Base-by-base conservation (phyloP, 768 basidiomycete genomes). In the Lentinus brumalis region DNA sequence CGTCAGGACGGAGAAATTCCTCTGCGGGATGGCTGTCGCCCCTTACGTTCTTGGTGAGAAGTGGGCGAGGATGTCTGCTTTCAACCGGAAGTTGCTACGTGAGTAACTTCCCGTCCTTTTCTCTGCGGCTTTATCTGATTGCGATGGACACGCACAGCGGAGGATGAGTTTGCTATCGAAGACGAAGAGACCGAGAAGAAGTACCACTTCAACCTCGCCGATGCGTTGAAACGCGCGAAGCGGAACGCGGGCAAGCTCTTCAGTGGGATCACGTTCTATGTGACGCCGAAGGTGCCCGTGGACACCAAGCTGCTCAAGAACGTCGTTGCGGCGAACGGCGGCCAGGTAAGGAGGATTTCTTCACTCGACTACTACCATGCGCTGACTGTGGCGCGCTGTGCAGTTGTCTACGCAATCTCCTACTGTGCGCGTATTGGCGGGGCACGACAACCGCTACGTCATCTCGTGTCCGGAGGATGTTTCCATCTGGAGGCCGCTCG, bases 1-100 rank as follows among this genome's bases (percentile, higher is more conserved):
- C 29, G 85, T 88, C 5, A 83, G 94, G 5, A 96, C 95, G 1
- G 91, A 94, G 69, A 97, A 96, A 71, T 90, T 96, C 70, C 78
- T 97, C 0, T 86, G 86, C 66, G 92, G 91, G 0, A 76, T 96
- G 65, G 79, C 89, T 0, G 73, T 73, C 0, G 84, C 81, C 0
- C 87, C 90, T 0, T 79, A 77, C 61, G 77, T 96, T 50, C 74
- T 97, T 21, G 82, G 79, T 3, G 79, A 81, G 54, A 76, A 82
- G 38, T 97, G 94, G 95, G 82, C 89, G 5, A 77, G 71, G 5
- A 81, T 81, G 0, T 89, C 84, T 11, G 81, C 83, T 4, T 78
- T 78, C 32, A 79, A 79, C 7, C 83, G 81, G 45, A 77, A 75
- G 40, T 75, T 95, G 5, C 76, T 94, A 30, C 81, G 94, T 92